Conservation (phyloP, 2,329 filamentous ascomycete species). For the Pestalotiopsis fici region DNA sequence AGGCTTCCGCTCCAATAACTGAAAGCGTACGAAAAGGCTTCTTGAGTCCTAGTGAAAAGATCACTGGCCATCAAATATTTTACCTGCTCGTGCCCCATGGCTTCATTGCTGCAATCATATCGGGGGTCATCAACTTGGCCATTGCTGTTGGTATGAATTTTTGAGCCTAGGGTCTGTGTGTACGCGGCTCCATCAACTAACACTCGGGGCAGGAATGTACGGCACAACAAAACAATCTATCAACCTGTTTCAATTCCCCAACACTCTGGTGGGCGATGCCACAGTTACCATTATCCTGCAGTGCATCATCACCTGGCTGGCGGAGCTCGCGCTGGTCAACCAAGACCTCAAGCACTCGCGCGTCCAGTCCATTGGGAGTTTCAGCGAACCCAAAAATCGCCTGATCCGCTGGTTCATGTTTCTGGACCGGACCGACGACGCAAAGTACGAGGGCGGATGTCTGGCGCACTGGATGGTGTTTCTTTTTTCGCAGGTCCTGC, state of each 20-base stretch:
- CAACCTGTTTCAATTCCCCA: slow-evolving; percentile 49
- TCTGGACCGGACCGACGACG: slow-evolving; percentile 32
- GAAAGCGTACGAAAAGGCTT: background rate
- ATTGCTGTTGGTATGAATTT: slow-evolving; percentile 47
- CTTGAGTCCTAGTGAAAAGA: slow-evolving; percentile 32
- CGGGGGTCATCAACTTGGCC: slow-evolving; percentile 52
- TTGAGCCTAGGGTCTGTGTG: slow-evolving; percentile 6
- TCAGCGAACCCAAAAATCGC: slow-evolving; percentile 32
- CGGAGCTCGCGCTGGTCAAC: slow-evolving; percentile 49
- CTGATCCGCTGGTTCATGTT: slow-evolving; percentile 46
- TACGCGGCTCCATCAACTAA: slow-evolving; percentile 9
- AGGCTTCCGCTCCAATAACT: background rate
- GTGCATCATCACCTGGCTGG: slow-evolving; percentile 51
- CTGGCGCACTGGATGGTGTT: slow-evolving; percentile 33
- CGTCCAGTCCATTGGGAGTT: slow-evolving; percentile 48
- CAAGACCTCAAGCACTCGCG: slow-evolving; percentile 44
- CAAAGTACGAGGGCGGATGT: slow-evolving; percentile 24
- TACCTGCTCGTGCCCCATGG: slow-evolving; percentile 52
- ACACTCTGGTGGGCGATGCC: slow-evolving; percentile 51
- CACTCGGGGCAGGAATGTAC: slow-evolving; percentile 5
- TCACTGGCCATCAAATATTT: slow-evolving; percentile 45
- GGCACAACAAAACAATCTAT: slow-evolving; percentile 34
- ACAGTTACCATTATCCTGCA: slow-evolving; percentile 54
- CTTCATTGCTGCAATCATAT: slow-evolving; percentile 46
- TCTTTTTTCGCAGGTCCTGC: slow-evolving; percentile 33